Evolutionary conservation across 2,329 filamentous ascomycete species (phyloP).

Genomic region (Ceratocystis papillata): DNA sequence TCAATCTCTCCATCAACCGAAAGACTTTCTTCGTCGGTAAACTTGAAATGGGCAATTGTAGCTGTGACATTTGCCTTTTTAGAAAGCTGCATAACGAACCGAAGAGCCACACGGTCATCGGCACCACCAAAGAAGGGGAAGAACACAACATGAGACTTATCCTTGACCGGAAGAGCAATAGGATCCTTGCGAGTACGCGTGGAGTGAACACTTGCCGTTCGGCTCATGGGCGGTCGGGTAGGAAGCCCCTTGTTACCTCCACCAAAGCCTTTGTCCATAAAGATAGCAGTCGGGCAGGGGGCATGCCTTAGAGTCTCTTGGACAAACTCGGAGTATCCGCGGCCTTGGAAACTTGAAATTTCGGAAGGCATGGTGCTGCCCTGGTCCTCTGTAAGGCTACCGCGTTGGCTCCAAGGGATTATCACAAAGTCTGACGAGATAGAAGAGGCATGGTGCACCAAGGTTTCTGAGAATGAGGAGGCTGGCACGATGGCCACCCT

Average conservation of each 20-base stretch:
- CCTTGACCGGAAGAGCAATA: constrained; percentile 46
- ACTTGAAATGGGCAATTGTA: constrained; percentile 50
- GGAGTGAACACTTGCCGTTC: constrained; percentile 48
- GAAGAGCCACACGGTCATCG: constrained; percentile 71
- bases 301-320: constrained; percentile 52
- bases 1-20: not conserved
- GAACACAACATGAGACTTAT: constrained; percentile 73
- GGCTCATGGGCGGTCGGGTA: constrained; percentile 23
- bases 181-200: constrained; percentile 46
- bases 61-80: constrained; percentile 68
- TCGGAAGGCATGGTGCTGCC: constrained; percentile 23
- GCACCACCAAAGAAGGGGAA: constrained; percentile 74
- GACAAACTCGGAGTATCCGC: constrained; percentile 62
- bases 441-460: constrained; percentile 59
- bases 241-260: constrained; percentile 5
- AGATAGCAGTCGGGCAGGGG: constrained; percentile 60
- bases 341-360: constrained; percentile 20
- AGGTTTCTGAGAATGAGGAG: constrained; percentile 64
- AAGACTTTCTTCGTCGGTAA: constrained; percentile 25
- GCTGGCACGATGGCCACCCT: constrained; percentile 71
- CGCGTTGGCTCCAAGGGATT: constrained; percentile 82
- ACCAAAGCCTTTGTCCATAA: constrained; percentile 54
- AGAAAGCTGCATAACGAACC: constrained; percentile 73
- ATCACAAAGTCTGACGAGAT: constrained; percentile 63
- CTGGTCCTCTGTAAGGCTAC: constrained; percentile 58